Evolutionary conservation across 805 yeast species (phyloP), one percentile per base, ranked within the genome.

Genomic region (Candida patagonica): DNA sequence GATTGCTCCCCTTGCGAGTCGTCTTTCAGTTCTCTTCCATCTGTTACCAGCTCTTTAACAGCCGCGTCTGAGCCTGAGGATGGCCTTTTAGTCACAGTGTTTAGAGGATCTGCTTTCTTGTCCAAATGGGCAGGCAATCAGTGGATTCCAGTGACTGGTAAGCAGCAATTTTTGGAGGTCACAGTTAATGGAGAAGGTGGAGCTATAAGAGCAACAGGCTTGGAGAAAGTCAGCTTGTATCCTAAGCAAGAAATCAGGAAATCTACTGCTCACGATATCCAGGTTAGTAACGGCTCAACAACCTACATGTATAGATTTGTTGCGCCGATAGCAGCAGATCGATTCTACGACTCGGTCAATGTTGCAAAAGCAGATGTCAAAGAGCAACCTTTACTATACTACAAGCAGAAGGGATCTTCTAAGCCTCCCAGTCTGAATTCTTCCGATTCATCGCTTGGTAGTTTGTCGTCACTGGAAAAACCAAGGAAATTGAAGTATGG

Each of bases 221-320:
- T 12, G 41, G 41, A 35, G 4, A 22, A 16, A n/a, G 31, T 10
- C 32, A 38, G 23, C 23, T 38, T 25, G 26, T 9, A 29, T 16
- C 49, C 49, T 9, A 17, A 29, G 1, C 45, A 45, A 23, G 49
- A 46, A 16, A 40, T 45, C 8, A 43, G 49, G 15, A 49, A 49
- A 38, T 42, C 49, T 12, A 49, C 53, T 13, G 36, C 38, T 5
- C 44, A 43, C 23, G 51, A 49, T 37, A 42, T 49, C 19, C 49
- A 49, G 31, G 40, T 49, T 32, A 31, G 35, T 13, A 44, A 41
- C 23, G 31, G 45, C 15, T 29, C 31, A 15, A 32, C 26, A 16
- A 44, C 41, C 27, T 46, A 48, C 20, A 50, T 50, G 53, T 50
- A 48, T 42, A 35, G 52, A 23, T 34, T 48, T 26, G 23, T 26